Percentiles rank a stretch among this genome's conserved stretches.
These are phyloP conservation scores for Beauveria medogensis DNA, from an alignment of 2,329 filamentous ascomycete species.

Conservation along the genomic window DNA sequence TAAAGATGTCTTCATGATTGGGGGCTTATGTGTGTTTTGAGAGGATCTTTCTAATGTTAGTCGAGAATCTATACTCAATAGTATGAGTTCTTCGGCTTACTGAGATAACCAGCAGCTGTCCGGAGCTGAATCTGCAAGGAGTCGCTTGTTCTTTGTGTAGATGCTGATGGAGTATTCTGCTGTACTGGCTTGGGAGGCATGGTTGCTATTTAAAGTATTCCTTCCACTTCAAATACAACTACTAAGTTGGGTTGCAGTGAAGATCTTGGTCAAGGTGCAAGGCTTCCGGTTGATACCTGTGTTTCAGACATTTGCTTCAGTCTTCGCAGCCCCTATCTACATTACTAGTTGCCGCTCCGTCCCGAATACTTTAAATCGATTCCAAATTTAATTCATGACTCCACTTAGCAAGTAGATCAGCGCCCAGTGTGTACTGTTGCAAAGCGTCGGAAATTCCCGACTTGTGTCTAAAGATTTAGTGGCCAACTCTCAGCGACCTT, in stretches of 20 bases:
- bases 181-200: neutral
- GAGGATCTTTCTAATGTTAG: neutral
- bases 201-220: neutral
- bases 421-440: neutral
- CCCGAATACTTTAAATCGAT: neutral
- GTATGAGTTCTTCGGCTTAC: neutral
- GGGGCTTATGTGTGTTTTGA: neutral
- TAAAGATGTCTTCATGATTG: neutral
- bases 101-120: neutral
- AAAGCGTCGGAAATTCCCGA: neutral
- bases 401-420: neutral
- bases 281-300: neutral
- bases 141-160: neutral
- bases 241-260: too few species aligned
- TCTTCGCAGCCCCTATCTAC: neutral
- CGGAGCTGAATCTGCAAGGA: neutral
- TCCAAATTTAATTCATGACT: neutral
- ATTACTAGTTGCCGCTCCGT: neutral
- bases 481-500: too few species aligned
- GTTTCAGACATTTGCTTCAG: slow-evolving; percentile 1
- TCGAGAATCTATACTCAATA: neutral
- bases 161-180: neutral
- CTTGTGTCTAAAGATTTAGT: neutral
- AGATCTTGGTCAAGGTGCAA: neutral
- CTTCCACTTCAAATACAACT: neutral